Percentiles rank a stretch among this genome's conserved stretches.
phyloP scores from a whole-genome alignment of 2,329 filamentous ascomycete genomes.

The Pezicula carpinea region DNA sequence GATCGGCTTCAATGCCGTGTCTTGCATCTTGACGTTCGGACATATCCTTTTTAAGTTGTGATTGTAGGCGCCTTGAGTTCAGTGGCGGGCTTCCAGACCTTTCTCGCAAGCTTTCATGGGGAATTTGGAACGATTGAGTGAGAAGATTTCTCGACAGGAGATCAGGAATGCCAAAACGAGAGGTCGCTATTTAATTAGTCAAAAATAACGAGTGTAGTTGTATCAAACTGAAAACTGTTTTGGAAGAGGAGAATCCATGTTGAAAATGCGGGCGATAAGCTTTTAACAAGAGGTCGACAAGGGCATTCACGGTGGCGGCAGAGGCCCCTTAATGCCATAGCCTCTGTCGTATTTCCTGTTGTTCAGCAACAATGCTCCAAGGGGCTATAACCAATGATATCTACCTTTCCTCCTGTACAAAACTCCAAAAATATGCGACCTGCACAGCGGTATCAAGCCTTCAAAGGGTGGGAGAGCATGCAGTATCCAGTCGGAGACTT shows the following conservation, averaged over 20 bases:
- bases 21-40: background rate
- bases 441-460: background rate
- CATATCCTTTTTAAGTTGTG: background rate
- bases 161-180: background rate
- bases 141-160: background rate
- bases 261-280: background rate
- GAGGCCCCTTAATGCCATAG: background rate
- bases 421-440: background rate
- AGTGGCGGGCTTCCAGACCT: background rate
- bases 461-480: background rate
- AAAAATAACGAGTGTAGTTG: background rate
- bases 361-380: background rate
- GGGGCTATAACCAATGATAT: background rate
- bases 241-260: background rate
- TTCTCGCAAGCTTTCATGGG: background rate
- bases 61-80: background rate
- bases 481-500: background rate
- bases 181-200: background rate
- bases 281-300: background rate
- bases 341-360: background rate
- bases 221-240: background rate
- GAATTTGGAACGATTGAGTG: background rate
- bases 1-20: constrained; percentile 35
- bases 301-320: background rate
- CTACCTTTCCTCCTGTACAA: background rate